phyloP scores from a whole-genome alignment of 176 grass and related monocot species.

The Metroxylon sagu region DNA sequence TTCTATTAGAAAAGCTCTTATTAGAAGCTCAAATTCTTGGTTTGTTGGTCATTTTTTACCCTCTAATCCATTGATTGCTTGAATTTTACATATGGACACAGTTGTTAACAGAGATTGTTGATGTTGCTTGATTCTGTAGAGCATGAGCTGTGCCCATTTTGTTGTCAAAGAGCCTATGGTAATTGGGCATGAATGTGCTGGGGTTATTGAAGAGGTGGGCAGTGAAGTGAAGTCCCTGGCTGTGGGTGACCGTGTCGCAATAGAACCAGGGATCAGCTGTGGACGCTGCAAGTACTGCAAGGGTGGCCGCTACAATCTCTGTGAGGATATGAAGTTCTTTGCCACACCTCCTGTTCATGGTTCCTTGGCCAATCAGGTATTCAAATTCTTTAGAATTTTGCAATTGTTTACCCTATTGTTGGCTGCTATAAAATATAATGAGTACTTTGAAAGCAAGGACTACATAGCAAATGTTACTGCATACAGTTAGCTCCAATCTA shows the following conservation, averaged over 20 bases:
- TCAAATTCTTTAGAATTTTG: neutral
- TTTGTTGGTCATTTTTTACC: no score
- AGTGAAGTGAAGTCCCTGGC: constrained; percentile 38
- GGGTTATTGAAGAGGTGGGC: constrained; percentile 76
- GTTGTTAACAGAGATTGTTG: neutral
- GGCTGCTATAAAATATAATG: no score
- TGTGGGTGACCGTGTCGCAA: constrained; percentile 61
- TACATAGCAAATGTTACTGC: no score
- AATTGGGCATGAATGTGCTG: constrained; percentile 93
- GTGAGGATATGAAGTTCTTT: constrained; percentile 87
- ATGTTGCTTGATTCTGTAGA: constrained; percentile 18
- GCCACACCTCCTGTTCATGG: constrained; percentile 79
- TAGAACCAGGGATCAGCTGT: constrained; percentile 88
- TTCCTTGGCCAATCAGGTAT: constrained; percentile 66
- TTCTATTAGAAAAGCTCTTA: no score
- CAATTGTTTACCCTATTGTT: no score
- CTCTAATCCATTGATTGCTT: no score
- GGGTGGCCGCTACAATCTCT: constrained; percentile 91
- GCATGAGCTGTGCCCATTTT: constrained; percentile 75
- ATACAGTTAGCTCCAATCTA: no score
- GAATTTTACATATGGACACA: no score
- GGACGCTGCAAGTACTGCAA: constrained; percentile 86
- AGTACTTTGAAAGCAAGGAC: no score
- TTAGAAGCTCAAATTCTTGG: no score
- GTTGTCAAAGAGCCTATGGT: constrained; percentile 94